These are phyloP conservation scores for Kwoniella mangroviensis DNA, from an alignment of 768 basidiomycete species.

Conservation along the genomic window DNA sequence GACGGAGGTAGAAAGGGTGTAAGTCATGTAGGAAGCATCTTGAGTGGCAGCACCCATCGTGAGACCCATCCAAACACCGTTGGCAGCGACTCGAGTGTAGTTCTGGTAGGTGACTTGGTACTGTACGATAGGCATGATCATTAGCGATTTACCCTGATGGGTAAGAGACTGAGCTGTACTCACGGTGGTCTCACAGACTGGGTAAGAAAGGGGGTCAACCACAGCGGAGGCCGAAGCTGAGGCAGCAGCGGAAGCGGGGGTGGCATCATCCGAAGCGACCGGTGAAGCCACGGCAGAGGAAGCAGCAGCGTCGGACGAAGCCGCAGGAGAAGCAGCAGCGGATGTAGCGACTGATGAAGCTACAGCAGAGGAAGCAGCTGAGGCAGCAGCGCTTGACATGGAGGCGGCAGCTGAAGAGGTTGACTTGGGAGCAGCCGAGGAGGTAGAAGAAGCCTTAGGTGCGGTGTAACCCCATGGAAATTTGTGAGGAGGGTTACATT, in stretches of 20 bases:
- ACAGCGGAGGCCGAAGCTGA: conserved; percentile 20
- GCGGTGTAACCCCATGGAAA: conserved; percentile 5
- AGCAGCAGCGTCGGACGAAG: conserved; percentile 13
- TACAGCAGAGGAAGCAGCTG: conserved; percentile 13
- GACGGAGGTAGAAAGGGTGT: conserved; percentile 42
- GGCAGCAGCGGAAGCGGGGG: background rate
- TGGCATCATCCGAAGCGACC: conserved; percentile 15
- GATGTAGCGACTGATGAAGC: conserved; percentile 11
- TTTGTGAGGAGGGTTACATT: conserved; percentile 38
- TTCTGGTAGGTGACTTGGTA: conserved; percentile 39
- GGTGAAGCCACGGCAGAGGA: conserved; percentile 18
- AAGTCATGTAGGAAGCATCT: conserved; percentile 47
- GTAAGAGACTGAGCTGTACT: background rate
- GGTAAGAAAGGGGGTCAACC: conserved; percentile 15
- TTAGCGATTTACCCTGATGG: background rate
- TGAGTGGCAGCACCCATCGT: conserved; percentile 44
- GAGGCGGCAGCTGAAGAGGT: conserved; percentile 17
- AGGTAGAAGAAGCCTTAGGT: conserved; percentile 11
- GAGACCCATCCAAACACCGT: conserved; percentile 37
- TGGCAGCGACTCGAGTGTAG: conserved; percentile 42
- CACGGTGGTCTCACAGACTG: conserved; percentile 15
- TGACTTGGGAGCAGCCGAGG: conserved; percentile 14
- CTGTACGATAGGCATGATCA: background rate
- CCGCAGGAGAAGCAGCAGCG: conserved; percentile 11
- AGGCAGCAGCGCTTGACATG: conserved; percentile 4